Evolutionary conservation across 73 alveolate species (phyloP), one percentile per base, ranked within the genome.

Genomic region (Tetrahymena malaccensis): DNA sequence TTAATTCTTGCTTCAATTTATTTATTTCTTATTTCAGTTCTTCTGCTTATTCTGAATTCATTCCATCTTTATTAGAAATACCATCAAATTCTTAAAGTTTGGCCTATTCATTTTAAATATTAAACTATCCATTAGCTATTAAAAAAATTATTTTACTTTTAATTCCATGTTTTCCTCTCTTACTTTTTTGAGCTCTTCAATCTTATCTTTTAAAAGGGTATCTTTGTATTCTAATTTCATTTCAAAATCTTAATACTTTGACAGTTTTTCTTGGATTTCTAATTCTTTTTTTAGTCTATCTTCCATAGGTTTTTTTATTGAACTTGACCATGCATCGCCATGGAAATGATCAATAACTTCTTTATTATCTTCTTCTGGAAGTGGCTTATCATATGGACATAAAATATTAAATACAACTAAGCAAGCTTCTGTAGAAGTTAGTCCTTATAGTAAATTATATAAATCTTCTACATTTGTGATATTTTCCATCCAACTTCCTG

Each of bases 401-500:
- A 96, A 43, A 9, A 96, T 43, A 35, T 96, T 96, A 96, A 96
- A 96, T 9, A 95, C 94, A 43, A 95, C 85, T 94, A 97, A 94
- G 35, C 97, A 97, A n/a, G 99, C 98, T 94, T 97, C 98, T 10
- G 97, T 96, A 13, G 99, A 96, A 31, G 95, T 95, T 22, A 89
- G 34, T 4, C 96, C 97, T 33, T 10, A 33, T 12, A 70, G 37
- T n/a, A 70, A n/a, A 70, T 70, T 70, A 94, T 94, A 95, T 33
- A 97, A 95, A 43, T 96, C 97, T 70, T 96, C 98, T 85, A 96
- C 85, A 34, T 95, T 96, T 43, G 96, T 93, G 0, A 98, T 97
- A 27, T 95, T 96, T 85, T 96, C 99, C 98, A 98, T 97, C 99
- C 99, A 98, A 57, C 96, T 93, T 43, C 99, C 99, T 70, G 99